These are phyloP conservation scores for Trichosporon sp. DNA, from an alignment of 1,284 basidiomycete genomes.

Conservation along the genomic window DNA sequence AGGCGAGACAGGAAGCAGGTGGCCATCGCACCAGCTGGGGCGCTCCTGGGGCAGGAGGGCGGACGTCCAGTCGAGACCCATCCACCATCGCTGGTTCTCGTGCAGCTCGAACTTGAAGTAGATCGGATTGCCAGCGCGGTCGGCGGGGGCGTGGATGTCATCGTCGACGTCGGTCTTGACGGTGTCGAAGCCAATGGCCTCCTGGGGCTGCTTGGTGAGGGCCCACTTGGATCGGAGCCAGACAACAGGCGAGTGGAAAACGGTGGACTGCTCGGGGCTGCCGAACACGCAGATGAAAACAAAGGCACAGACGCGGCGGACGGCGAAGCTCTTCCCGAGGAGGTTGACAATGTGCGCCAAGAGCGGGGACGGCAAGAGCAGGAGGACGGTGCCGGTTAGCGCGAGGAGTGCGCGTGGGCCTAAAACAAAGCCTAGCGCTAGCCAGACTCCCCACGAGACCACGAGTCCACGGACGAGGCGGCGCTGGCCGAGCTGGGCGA, in stretches of 20 bases:
- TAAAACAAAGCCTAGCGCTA: conserved; percentile 33
- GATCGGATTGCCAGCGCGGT: conserved; percentile 44
- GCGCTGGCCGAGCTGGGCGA: conserved; percentile 32
- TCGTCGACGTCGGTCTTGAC: conserved; percentile 23
- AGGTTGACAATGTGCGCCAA: conserved; percentile 38
- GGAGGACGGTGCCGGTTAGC: conserved; percentile 38
- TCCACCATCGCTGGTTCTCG: conserved; percentile 90
- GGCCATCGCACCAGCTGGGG: conserved; percentile 67
- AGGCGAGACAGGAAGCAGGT: conserved; percentile 55
- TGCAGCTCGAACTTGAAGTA: conserved; percentile 82
- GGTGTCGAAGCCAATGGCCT: conserved; percentile 30
- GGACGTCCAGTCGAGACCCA: conserved; percentile 75
- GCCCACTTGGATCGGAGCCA: conserved; percentile 49
- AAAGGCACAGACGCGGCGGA: conserved; percentile 37
- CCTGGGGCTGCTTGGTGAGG: conserved; percentile 37
- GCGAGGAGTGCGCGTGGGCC: conserved; percentile 38
- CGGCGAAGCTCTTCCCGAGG: conserved; percentile 37
- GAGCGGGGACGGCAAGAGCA: conserved; percentile 46
- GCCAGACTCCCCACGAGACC: conserved; percentile 47
- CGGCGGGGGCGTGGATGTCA: conserved; percentile 22
- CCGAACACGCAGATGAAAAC: conserved; percentile 45
- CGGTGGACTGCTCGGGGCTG: conserved; percentile 28
- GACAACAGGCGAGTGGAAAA: conserved; percentile 32
- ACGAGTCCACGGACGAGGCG: conserved; percentile 39
- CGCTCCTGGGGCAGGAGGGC: conserved; percentile 85